Conservation (phyloP, 2,329 filamentous ascomycete genomes). For the Neoascochyta sp. region DNA sequence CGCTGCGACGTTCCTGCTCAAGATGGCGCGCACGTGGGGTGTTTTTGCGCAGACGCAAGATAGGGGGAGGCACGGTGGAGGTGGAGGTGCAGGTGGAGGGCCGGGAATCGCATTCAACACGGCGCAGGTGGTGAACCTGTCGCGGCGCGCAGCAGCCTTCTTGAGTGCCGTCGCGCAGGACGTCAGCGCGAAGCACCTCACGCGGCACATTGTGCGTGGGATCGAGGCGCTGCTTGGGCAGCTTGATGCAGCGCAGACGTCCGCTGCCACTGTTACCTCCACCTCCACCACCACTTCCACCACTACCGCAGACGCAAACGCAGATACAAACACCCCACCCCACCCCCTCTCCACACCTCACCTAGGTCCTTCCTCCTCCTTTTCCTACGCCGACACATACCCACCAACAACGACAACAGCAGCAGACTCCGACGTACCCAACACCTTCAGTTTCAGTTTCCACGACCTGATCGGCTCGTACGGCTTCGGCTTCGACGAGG, state of each 20-base stretch:
- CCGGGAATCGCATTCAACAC: slow-evolving; percentile 33
- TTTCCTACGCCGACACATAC: too few relatives aligned
- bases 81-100: slow-evolving; percentile 22
- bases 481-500: slow-evolving; percentile 33
- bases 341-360: too few relatives aligned
- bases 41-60: slow-evolving; percentile 27
- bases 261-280: slow-evolving; percentile 1
- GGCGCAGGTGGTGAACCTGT: slow-evolving; percentile 25
- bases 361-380: too few relatives aligned
- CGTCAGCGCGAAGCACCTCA: slow-evolving; percentile 31
- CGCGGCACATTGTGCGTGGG: slow-evolving; percentile 27
- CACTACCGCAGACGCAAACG: too few relatives aligned
- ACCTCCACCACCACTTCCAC: too few relatives aligned
- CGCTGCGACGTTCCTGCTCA: slow-evolving; percentile 51
- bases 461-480: slow-evolving; percentile 31
- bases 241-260: slow-evolving; percentile 19
- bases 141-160: slow-evolving; percentile 24
- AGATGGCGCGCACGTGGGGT: slow-evolving; percentile 47
- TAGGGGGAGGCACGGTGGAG: slow-evolving; percentile 24
- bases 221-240: slow-evolving; percentile 27
- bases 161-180: slow-evolving; percentile 23
- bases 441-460: too few relatives aligned
- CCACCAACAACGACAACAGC: too few relatives aligned
- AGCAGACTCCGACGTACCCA: too few relatives aligned
- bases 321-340: too few relatives aligned